phyloP scores from a whole-genome alignment of 1,284 basidiomycete species.

The Naganishia sp. region DNA sequence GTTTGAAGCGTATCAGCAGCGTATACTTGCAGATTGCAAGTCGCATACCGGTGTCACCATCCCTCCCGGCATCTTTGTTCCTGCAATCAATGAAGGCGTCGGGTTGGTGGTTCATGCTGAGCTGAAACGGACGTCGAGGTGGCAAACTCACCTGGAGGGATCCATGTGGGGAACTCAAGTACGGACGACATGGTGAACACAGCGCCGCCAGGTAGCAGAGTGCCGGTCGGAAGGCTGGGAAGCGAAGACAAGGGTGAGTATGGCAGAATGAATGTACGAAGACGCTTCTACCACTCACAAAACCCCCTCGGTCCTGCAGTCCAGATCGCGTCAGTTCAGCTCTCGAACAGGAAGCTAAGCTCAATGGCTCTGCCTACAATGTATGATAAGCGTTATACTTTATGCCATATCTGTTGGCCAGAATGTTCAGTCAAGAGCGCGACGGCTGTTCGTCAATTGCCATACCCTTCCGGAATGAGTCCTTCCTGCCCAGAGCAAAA shows the following conservation, averaged over 20 bases:
- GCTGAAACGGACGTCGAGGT: background rate
- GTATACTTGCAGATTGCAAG: no score
- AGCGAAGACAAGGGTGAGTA: background rate
- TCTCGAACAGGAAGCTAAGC: no score
- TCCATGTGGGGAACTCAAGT: constrained; percentile 34
- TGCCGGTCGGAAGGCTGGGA: constrained; percentile 26
- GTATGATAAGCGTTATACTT: constrained; percentile 36
- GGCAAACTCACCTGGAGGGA: constrained; percentile 29
- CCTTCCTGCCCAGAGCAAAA: constrained; percentile 10
- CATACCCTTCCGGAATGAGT: constrained; percentile 33
- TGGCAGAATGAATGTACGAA: background rate
- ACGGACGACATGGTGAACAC: constrained; percentile 34
- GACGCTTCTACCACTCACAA: constrained; percentile 23
- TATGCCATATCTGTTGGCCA: constrained; percentile 30
- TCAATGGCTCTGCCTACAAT: constrained; percentile 12
- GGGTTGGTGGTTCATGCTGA: background rate
- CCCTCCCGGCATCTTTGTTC: constrained; percentile 35
- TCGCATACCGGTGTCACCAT: constrained; percentile 31
- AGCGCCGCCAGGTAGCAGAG: constrained; percentile 31
- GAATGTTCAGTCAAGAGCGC: background rate
- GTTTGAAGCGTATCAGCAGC: background rate
- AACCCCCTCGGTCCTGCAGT: constrained; percentile 30
- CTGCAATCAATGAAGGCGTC: background rate
- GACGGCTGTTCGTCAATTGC: background rate
- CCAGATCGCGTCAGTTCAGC: background rate